phyloP scores from a whole-genome alignment of 352 stramenopile species.

The Pythium utonaiense region DNA sequence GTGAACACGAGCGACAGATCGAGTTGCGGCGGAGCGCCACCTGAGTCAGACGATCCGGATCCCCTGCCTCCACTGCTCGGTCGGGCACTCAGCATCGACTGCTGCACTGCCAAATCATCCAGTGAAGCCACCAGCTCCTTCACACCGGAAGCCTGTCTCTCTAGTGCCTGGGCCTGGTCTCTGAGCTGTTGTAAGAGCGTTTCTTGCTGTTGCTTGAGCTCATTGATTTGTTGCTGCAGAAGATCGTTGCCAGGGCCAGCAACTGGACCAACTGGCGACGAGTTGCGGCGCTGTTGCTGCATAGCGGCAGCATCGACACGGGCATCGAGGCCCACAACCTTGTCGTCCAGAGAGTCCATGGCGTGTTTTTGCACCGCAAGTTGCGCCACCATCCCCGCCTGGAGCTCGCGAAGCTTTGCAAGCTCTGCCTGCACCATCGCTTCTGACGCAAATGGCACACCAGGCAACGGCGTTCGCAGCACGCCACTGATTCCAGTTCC shows the following conservation, averaged over 20 bases:
- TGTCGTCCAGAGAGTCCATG: constrained; percentile 32
- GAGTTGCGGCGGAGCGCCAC: constrained; percentile 26
- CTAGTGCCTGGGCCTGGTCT: constrained; percentile 35
- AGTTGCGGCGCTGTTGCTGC: constrained; percentile 11
- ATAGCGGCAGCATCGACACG: constrained; percentile 15
- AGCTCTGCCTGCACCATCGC: constrained; percentile 41
- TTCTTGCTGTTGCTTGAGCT: constrained; percentile 40
- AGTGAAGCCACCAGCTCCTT: constrained; percentile 43
- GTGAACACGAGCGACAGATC: constrained; percentile 82
- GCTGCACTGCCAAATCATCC: constrained; percentile 54
- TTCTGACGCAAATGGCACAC: constrained; percentile 37
- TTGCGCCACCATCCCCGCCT: constrained; percentile 32
- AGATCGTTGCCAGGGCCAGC: constrained; percentile 5
- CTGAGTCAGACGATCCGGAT: constrained; percentile 1
- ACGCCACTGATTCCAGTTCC: constrained; percentile 21
- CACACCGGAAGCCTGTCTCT: constrained; percentile 48
- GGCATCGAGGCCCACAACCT: constrained; percentile 29
- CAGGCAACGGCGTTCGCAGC: constrained; percentile 24
- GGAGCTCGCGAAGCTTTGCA: constrained; percentile 35
- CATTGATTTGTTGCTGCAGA: constrained; percentile 51
- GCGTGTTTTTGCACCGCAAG: constrained; percentile 35
- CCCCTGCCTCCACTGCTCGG: neutral
- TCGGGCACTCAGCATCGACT: constrained; percentile 27
- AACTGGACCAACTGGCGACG: neutral
- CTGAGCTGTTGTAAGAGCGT: constrained; percentile 36